Conservation (phyloP, 208 protist species). For the Vickermania spadyakhi region DNA sequence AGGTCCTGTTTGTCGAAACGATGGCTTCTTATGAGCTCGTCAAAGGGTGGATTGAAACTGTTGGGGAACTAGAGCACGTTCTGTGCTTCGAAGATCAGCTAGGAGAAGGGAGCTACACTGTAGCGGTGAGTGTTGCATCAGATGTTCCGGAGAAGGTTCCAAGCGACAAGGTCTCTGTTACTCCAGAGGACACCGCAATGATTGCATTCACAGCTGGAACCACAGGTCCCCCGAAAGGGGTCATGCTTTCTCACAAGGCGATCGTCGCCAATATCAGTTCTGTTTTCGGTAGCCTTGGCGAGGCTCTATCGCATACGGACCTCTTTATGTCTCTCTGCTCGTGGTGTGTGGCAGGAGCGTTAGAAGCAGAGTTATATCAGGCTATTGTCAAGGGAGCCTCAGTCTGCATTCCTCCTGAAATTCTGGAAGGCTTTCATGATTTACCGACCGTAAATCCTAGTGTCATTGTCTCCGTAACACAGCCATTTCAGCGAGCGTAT, state of each 20-base stretch:
- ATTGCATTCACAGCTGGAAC: slow-evolving; percentile 89
- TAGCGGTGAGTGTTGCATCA: slow-evolving; percentile 71
- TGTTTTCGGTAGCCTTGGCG: slow-evolving; percentile 71
- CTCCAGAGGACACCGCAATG: slow-evolving; percentile 85
- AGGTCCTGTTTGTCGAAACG: slow-evolving; percentile 83
- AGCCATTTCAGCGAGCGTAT: slow-evolving; percentile 82
- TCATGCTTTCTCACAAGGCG: slow-evolving; percentile 91
- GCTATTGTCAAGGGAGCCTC: slow-evolving; percentile 80
- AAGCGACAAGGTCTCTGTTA: slow-evolving; percentile 40
- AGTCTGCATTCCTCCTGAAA: slow-evolving; percentile 79
- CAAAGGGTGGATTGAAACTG: slow-evolving; percentile 69
- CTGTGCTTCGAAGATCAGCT: slow-evolving; percentile 86
- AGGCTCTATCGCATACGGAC: slow-evolving; percentile 76
- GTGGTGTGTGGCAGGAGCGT: slow-evolving; percentile 78
- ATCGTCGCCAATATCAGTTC: slow-evolving; percentile 86
- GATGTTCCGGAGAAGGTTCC: slow-evolving; percentile 68
- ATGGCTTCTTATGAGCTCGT: slow-evolving; percentile 62
- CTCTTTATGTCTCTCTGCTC: slow-evolving; percentile 89
- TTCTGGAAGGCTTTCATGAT: slow-evolving; percentile 85
- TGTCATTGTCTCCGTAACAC: slow-evolving; percentile 75
- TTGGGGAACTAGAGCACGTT: slow-evolving; percentile 74
- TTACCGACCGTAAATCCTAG: slow-evolving; percentile 76
- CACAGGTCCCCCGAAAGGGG: slow-evolving; percentile 90
- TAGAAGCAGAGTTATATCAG: slow-evolving; percentile 80
- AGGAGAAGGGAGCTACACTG: slow-evolving; percentile 76